phyloP scores from a whole-genome alignment of 1,139 yeast species.

The Blastobotrys aristatus region DNA sequence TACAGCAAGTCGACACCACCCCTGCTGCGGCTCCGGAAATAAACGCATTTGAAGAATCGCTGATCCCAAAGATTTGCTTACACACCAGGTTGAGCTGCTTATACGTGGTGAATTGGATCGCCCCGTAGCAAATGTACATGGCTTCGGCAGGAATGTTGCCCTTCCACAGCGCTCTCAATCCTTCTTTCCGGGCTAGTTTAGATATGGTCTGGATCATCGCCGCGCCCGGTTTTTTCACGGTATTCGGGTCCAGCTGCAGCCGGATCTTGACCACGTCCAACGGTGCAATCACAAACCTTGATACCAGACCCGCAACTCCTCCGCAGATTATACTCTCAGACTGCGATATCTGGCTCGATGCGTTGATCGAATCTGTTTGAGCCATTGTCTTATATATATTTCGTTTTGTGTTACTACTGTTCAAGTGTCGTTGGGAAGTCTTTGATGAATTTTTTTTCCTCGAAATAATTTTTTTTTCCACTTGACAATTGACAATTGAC shows the following conservation, averaged over 20 bases:
- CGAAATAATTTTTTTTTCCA: too few relatives aligned
- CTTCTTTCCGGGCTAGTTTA: conserved; percentile 45
- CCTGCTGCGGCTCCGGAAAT: conserved; percentile 79
- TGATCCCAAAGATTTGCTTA: conserved; percentile 31
- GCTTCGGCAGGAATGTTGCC: conserved; percentile 92
- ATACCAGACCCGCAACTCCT: conserved; percentile 58
- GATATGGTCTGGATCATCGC: conserved; percentile 34
- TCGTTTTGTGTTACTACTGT: conserved; percentile 2
- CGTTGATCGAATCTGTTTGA: conserved; percentile 27
- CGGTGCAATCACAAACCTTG: conserved; percentile 71
- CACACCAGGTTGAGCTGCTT: conserved; percentile 46
- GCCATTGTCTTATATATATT: conserved; percentile 32
- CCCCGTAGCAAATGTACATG: conserved; percentile 81
- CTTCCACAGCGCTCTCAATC: conserved; percentile 74
- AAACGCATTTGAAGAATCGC: conserved; percentile 41
- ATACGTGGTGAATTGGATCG: conserved; percentile 74
- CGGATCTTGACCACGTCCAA: conserved; percentile 85
- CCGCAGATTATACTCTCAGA: conserved; percentile 56
- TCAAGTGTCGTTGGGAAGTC: not conserved
- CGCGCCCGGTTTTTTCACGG: conserved; percentile 25
- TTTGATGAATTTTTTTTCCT: not conserved
- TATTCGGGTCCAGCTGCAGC: conserved; percentile 52
- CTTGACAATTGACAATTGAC: not conserved
- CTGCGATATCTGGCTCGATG: not conserved
- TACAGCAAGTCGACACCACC: conserved; percentile 57